These are phyloP conservation scores for Cladosporium sp. DNA, from an alignment of 2,329 filamentous ascomycete genomes.

Conservation along the genomic window DNA sequence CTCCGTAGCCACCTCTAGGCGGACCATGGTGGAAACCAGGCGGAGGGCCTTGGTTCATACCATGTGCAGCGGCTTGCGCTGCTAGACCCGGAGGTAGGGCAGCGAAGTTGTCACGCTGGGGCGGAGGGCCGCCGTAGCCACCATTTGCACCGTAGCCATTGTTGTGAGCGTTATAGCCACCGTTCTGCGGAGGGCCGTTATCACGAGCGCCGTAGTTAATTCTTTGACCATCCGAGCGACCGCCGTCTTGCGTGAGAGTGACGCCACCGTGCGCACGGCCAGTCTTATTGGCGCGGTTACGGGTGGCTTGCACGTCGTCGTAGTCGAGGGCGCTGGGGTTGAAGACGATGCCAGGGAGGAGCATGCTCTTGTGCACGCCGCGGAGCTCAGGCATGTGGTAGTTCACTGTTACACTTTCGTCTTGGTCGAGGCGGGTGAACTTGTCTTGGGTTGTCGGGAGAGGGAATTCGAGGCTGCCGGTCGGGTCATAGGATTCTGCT, in stretches of 20 bases:
- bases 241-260: conserved; percentile 50
- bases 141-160: conserved; percentile 22
- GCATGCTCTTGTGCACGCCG: conserved; percentile 85
- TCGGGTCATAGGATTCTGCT: conserved; percentile 77
- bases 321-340: conserved; percentile 67
- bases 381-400: conserved; percentile 74
- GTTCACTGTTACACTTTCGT: conserved; percentile 81
- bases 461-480: conserved; percentile 74
- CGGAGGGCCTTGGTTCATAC: conserved; percentile 19
- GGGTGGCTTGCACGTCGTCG: conserved; percentile 70
- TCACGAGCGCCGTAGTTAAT: conserved; percentile 51
- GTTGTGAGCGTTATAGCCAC: conserved; percentile 22
- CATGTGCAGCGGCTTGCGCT: conserved; percentile 31
- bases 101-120: conserved; percentile 17
- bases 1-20: conserved; percentile 20
- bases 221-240: conserved; percentile 43
- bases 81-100: conserved; percentile 32
- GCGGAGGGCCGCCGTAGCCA: conserved; percentile 17
- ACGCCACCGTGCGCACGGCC: conserved; percentile 70
- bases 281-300: conserved; percentile 59
- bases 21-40: conserved; percentile 18
- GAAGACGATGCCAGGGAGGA: conserved; percentile 77
- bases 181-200: conserved; percentile 21
- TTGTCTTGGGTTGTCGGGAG: conserved; percentile 68
- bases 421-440: conserved; percentile 64